Evolutionary conservation across 1,139 yeast species (phyloP).

Genomic region (Candida tunisiensis): DNA sequence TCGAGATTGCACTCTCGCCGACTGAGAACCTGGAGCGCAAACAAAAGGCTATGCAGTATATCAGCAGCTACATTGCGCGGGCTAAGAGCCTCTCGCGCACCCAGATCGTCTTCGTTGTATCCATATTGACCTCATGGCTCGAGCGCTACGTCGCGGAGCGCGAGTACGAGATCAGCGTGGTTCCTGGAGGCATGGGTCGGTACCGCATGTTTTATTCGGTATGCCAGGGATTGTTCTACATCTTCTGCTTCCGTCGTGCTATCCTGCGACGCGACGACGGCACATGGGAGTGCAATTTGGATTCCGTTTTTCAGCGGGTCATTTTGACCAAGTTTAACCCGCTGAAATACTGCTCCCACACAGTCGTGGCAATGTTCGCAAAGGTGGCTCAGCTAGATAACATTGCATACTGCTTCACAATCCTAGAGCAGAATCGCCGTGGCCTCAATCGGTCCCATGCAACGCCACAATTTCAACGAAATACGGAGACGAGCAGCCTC

Average conservation of each 20-base stretch:
- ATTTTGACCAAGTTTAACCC: constrained; percentile 87
- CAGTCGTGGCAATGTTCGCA: constrained; percentile 88
- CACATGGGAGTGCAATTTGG: constrained; percentile 68
- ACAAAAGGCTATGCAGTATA: constrained; percentile 79
- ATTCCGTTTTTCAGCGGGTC: constrained; percentile 73
- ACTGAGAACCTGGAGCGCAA: constrained; percentile 56
- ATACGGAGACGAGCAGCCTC: constrained; percentile 3
- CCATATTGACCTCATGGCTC: constrained; percentile 71
- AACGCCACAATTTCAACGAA: constrained; percentile 1
- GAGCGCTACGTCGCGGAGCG: constrained; percentile 66
- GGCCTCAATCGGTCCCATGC: not conserved
- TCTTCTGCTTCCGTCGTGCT: constrained; percentile 75
- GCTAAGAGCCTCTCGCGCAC: constrained; percentile 55
- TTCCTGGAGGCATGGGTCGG: constrained; percentile 27
- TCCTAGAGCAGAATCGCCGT: constrained; percentile 72
- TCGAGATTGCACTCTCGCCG: constrained; percentile 65
- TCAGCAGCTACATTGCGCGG: constrained; percentile 82
- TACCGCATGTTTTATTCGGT: constrained; percentile 86
- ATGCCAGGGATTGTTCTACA: constrained; percentile 78
- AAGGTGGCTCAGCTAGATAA: constrained; percentile 80
- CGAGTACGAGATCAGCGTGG: constrained; percentile 57
- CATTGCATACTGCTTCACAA: constrained; percentile 84
- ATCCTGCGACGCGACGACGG: constrained; percentile 28
- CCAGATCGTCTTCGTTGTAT: constrained; percentile 64
- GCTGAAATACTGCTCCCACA: constrained; percentile 80